Conservation (phyloP, 1,284 basidiomycete genomes). For the Ganoderma resinaceum region DNA sequence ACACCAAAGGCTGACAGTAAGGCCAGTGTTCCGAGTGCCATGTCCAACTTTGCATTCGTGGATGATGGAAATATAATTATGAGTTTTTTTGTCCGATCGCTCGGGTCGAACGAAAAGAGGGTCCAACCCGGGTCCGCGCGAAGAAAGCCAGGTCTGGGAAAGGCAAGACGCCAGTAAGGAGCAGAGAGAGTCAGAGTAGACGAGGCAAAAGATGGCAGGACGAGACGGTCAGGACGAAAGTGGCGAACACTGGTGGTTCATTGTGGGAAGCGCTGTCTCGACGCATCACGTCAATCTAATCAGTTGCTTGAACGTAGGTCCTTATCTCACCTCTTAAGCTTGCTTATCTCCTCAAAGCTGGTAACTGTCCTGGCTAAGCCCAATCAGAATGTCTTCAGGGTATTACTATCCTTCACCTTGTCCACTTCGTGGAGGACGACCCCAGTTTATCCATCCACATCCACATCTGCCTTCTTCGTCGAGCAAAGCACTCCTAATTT, state of each 20-base stretch:
- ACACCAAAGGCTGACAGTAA: background rate
- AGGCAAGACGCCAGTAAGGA: conserved; percentile 14
- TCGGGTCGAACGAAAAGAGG: conserved; percentile 15
- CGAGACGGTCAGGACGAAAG: conserved; percentile 27
- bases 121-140: background rate
- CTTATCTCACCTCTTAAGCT: conserved; percentile 18
- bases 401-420: conserved; percentile 1
- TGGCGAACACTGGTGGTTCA: conserved; percentile 13
- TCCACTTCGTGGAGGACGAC: conserved; percentile 16
- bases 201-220: conserved; percentile 18
- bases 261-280: conserved; percentile 25
- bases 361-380: background rate
- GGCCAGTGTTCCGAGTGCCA: background rate
- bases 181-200: conserved; percentile 1
- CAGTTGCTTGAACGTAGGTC: background rate
- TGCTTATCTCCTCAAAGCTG: conserved; percentile 9
- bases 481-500: background rate
- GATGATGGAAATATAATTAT: background rate
- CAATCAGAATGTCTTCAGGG: conserved; percentile 8
- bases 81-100: background rate
- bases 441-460: background rate
- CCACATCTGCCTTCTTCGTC: background rate
- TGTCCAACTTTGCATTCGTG: background rate
- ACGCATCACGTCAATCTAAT: conserved; percentile 25
- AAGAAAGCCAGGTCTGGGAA: conserved; percentile 14